Evolutionary conservation across 2,329 filamentous ascomycete genomes (phyloP).

Genomic region (Pseudogymnoascus sp.): DNA sequence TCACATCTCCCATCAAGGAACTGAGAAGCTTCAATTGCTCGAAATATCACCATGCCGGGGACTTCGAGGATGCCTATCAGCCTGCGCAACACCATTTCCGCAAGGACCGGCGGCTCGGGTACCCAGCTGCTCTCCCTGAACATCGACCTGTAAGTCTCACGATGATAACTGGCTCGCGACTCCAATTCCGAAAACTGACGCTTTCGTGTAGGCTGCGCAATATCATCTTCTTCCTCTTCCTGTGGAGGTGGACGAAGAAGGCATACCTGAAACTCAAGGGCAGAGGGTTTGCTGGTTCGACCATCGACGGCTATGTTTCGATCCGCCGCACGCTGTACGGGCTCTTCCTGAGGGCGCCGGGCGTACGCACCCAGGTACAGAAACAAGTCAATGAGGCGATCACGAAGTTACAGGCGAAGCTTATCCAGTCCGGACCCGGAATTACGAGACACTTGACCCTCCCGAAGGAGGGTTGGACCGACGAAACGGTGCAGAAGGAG

Average conservation of each 20-base stretch:
- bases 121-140: constrained; percentile 55
- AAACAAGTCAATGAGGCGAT: constrained; percentile 76
- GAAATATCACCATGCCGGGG: constrained; percentile 47
- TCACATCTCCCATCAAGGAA: neutral
- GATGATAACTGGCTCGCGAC: constrained; percentile 6
- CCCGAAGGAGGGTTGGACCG: constrained; percentile 75
- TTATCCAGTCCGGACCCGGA: constrained; percentile 66
- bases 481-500: constrained; percentile 73
- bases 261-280: constrained; percentile 79
- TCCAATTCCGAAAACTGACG: neutral
- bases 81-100: constrained; percentile 59
- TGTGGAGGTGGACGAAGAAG: constrained; percentile 75
- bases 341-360: constrained; percentile 77
- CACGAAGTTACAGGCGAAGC: constrained; percentile 72
- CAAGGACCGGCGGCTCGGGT: constrained; percentile 49
- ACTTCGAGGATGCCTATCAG: constrained; percentile 65
- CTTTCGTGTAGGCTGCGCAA: constrained; percentile 62
- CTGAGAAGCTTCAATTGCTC: neutral
- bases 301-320: constrained; percentile 66
- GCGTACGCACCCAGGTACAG: constrained; percentile 78
- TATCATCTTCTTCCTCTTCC: constrained; percentile 79
- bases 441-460: constrained; percentile 67
- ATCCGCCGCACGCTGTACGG: constrained; percentile 71
- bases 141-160: constrained; percentile 56
- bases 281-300: constrained; percentile 74